Base-by-base conservation (phyloP, 2,329 filamentous ascomycete species). In the Claviceps sp. region DNA sequence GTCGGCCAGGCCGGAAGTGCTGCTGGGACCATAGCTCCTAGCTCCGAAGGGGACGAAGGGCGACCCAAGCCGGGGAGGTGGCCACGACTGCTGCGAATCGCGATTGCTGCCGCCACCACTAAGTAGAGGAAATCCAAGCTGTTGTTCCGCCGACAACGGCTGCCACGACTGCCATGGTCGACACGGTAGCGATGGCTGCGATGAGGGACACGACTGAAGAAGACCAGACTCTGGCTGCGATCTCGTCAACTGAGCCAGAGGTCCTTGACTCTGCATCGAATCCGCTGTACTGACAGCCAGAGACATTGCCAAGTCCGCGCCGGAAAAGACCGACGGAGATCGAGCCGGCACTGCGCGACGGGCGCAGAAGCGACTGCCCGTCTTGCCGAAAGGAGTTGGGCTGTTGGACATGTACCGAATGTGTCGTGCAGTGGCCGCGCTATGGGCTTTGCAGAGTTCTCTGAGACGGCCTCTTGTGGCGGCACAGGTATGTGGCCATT, bases 401-500 rank as follows among this genome's bases (percentile, higher is more conserved):
- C 73, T 81, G 19, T 71, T 68, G 39, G 77, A 73, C 59, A 74
- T 70, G 64, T 71, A 76, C 34, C 66, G 72, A 55, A 68, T 64
- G 53, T 65, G 70, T 53, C 69, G 72, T 30, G 65, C 68, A 52
- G 66, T 69, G 59, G 68, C 72, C 38, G 68, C 67, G 50, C 75
- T 72, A 61, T 76, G 78, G 45, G 72, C 66, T 62, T 75, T 80
- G 65, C 81, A 85, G 16, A 85, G 69, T 53, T 83, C 78, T 50
- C 81, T 71, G 2, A 85, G 69, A 54, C 83, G 78, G 47, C 73
- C 75, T 38, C 81, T 73, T 16, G 82, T 85, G 10, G 80, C 77
- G 47, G 76, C 77, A 58, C 74, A 76, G 3, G 78, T 82, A 62
- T 84, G 81, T 26, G 81, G 80, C 81, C 81, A 85, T 57, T 77